Percentiles rank a stretch among this genome's conserved stretches.
Conservation (phyloP, 2,329 filamentous ascomycete species). For the Bipolaris bicolor region DNA sequence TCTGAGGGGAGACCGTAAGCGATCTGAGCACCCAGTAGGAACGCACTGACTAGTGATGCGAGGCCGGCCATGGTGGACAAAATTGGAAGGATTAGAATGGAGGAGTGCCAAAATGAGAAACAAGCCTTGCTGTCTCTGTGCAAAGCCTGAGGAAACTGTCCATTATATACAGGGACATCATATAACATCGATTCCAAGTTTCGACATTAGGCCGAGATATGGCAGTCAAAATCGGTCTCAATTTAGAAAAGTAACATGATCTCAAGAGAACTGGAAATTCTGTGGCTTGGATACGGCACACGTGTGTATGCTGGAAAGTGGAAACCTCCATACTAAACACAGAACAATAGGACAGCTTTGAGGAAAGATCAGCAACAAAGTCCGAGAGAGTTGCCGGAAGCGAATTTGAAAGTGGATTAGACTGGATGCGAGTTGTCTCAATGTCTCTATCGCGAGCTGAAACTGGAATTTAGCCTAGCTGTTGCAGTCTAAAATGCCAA, state of each 20-base stretch:
- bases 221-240: neutral
- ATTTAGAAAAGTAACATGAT: neutral
- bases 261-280: neutral
- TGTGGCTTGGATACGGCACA: neutral
- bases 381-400: neutral
- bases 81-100: neutral
- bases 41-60: conserved; percentile 2
- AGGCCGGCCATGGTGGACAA: conserved; percentile 11
- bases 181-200: neutral
- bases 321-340: neutral
- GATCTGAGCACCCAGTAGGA: conserved; percentile 16
- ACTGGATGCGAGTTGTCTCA: conserved; percentile 3
- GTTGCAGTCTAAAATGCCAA: neutral
- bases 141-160: neutral
- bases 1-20: conserved; percentile 21
- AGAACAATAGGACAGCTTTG: neutral
- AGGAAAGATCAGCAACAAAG: neutral
- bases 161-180: neutral
- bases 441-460: conserved; percentile 4
- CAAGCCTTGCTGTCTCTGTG: neutral
- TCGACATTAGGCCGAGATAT: conserved; percentile 1
- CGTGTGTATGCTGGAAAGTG: neutral
- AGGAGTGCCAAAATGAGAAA: neutral
- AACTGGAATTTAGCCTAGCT: conserved; percentile 11
- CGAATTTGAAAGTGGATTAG: conserved; percentile 4